phyloP scores from a whole-genome alignment of 1,284 basidiomycete species.

The Moesziomyces sp. region DNA sequence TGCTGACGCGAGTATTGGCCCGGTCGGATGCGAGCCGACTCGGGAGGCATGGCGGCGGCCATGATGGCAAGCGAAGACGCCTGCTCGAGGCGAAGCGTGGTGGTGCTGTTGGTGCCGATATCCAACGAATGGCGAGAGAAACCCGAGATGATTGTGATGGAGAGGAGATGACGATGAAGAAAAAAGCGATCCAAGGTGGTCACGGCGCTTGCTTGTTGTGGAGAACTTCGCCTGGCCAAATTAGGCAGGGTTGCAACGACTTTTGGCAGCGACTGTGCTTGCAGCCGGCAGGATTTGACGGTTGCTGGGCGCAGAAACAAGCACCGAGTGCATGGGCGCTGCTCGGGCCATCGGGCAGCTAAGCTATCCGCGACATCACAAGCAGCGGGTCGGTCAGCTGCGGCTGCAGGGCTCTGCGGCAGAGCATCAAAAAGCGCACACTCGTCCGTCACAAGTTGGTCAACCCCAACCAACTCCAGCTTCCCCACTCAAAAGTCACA shows the following conservation, averaged over 20 bases:
- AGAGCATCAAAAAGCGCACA: too few relatives aligned
- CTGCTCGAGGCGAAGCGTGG: not conserved
- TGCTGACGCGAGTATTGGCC: constrained; percentile 47
- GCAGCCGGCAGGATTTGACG: constrained; percentile 17
- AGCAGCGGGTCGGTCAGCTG: too few relatives aligned
- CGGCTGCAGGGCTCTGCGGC: too few relatives aligned
- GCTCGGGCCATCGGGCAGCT: too few relatives aligned
- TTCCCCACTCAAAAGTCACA: too few relatives aligned
- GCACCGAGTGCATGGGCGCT: constrained; percentile 21
- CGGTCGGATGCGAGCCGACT: constrained; percentile 33
- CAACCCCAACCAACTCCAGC: too few relatives aligned
- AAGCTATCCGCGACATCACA: too few relatives aligned
- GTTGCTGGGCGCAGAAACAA: constrained; percentile 27
- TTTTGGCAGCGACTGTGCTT: not conserved
- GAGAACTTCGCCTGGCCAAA: constrained; percentile 3
- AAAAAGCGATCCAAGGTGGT: not conserved
- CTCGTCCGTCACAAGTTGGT: too few relatives aligned
- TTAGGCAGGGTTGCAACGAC: constrained; percentile 16
- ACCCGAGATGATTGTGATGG: not conserved
- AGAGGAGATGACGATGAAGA: constrained; percentile 5
- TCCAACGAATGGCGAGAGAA: not conserved
- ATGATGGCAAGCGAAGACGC: constrained; percentile 19
- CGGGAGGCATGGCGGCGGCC: constrained; percentile 25
- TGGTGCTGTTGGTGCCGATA: not conserved
- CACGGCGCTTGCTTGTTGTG: constrained; percentile 12